Base-by-base conservation (phyloP, 805 yeast genomes). In the Hanseniaspora jakobsenii region DNA sequence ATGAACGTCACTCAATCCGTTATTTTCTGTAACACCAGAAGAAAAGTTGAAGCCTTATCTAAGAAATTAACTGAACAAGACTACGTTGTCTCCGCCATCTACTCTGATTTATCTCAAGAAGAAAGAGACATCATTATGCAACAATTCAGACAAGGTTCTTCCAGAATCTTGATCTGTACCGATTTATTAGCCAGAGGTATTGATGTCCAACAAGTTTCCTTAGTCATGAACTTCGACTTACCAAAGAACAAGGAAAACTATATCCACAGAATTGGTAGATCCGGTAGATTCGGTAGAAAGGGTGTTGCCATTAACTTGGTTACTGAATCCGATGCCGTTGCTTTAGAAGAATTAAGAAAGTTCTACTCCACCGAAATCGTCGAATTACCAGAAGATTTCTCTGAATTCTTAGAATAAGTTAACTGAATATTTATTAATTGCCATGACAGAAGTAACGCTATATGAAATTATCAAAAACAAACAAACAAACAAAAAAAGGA, bases 171-270 rank as follows among this genome's bases (percentile, higher is more conserved):
- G 62, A 91, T 91, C 60, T 81, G 96, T 53, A 91, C 98, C 32
- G 98, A 91, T 66, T 81, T 91, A 57, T 82, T 89, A 80, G 98
- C 98, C 40, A 75, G 98, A 66, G 98, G 98, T 61, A 91, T 89
- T 53, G 98, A 89, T 66, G 97, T 89, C 49, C 98, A 89, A 70
- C 97, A 89, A 62, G 95, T 89, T 38, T 87, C 96, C 10, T 67
- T 89, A 53, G 98, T 89, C 49, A 84, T 89, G 59, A 89, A 89
- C 73, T 89, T 83, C 67, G 98, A 89, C 65, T 69, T 89, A 63
- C 97, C 98, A 47, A 64, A 75, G 52, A 86, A 91, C 72, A 78
- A 80, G 61, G 97, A 89, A 66, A 89, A 89, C 73, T 89, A 89
- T 65, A 79, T 89, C 59, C 98, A 89, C 71, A 77, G 98, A 67